Base-by-base conservation (phyloP, 192 early-diverging fungal species). In the Coemansia javaensis region DNA sequence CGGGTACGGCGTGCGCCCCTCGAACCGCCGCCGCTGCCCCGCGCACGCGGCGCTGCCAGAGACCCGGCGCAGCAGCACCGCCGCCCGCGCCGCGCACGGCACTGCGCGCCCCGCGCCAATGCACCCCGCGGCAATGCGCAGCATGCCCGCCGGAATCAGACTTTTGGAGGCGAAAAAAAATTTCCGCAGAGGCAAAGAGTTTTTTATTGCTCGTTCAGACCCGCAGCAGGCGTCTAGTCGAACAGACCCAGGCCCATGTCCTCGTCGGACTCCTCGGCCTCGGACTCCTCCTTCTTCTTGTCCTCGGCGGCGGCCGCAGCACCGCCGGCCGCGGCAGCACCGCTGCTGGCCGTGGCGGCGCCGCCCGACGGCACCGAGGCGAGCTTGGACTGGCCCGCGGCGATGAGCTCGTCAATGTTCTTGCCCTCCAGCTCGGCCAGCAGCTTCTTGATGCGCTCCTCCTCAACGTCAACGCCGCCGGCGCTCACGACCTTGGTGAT, bases 161-260 rank as follows among this genome's bases (percentile, higher is more conserved):
- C n/a, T n/a, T n/a, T n/a, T n/a, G n/a, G n/a, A n/a, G n/a, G n/a
- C n/a, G n/a, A n/a, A n/a, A n/a, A n/a, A n/a, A n/a, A n/a, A n/a
- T n/a, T n/a, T n/a, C n/a, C n/a, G n/a, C n/a, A n/a, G n/a, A n/a
- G n/a, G n/a, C n/a, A n/a, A n/a, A n/a, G n/a, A n/a, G n/a, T n/a
- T n/a, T n/a, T n/a, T n/a, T n/a, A n/a, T n/a, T n/a, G n/a, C n/a
- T n/a, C n/a, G n/a, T n/a, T n/a, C n/a, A n/a, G n/a, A n/a, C n/a
- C n/a, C n/a, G n/a, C n/a, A n/a, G 11, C 16, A 23, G 17, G 11
- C 8, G 20, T 22, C 90, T 94, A 94, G 82, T 94, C 92, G 81
- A 94, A 94, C 59, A 94, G 87, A 90, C 91, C 91, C 77, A 94
- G 89, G 64, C 89, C 91, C 91, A 94, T 94, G 77, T 97, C 92